A percentile compares a stretch with the other conserved stretches of the same genome.
These are phyloP conservation scores for Morella rubra DNA, from an alignment of 306 rosid genomes.

Conservation along the genomic window DNA sequence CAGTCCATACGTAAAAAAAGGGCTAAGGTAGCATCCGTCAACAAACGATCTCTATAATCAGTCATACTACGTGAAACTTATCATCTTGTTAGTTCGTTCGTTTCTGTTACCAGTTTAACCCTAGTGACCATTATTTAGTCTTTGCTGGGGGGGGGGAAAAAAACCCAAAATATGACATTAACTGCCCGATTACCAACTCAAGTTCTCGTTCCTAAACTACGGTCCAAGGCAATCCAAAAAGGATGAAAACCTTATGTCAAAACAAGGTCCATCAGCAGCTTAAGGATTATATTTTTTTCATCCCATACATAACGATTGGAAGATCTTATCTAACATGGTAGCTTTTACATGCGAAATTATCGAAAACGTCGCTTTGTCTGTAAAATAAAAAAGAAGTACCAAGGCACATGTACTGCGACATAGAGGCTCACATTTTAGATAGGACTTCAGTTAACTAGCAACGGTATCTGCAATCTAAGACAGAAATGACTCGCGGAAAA, in stretches of 20 bases:
- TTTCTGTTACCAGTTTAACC: not conserved
- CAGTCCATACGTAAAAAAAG: not conserved
- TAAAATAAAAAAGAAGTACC: not conserved
- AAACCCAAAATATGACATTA: not conserved
- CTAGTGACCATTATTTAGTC: not conserved
- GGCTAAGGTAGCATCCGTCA: not conserved
- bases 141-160: not conserved
- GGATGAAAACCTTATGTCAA: not conserved
- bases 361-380: not conserved
- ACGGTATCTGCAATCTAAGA: not conserved
- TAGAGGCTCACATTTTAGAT: slow-evolving; percentile 1
- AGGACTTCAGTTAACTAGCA: slow-evolving; percentile 3
- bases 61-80: not conserved
- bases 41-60: not conserved
- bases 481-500: not conserved
- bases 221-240: not conserved
- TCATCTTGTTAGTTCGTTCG: not conserved
- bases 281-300: not conserved
- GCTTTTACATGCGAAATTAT: not conserved
- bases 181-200: not conserved
- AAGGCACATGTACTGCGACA: not conserved
- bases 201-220: not conserved
- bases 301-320: not conserved
- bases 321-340: not conserved
- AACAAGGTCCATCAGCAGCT: not conserved